Evolutionary conservation across 306 rosid genomes (phyloP).

Genomic region (Rosa rugosa): DNA sequence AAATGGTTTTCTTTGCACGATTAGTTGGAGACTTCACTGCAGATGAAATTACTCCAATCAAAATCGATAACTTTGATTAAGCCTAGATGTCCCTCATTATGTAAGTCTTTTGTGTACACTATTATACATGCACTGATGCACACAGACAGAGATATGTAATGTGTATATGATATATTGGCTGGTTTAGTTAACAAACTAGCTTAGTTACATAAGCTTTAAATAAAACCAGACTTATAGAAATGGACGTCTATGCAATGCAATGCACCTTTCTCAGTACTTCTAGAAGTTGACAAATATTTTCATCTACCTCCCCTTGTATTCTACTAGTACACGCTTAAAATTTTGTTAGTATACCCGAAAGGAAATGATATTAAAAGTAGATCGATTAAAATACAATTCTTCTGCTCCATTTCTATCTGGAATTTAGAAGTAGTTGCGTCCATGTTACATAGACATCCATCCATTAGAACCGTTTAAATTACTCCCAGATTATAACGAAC

Average conservation of each 20-base stretch:
- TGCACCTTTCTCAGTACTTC: not conserved
- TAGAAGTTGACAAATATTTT: slow-evolving; percentile 1
- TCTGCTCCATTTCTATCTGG: not conserved
- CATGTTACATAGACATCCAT: slow-evolving; percentile 6
- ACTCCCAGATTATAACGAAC: not conserved
- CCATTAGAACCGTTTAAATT: not conserved
- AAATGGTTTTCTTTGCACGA: slow-evolving; percentile 97
- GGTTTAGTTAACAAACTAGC: not conserved
- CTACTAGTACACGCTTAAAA: not conserved
- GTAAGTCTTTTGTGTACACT: not conserved
- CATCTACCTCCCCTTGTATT: slow-evolving; percentile 1
- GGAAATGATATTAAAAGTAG: not conserved
- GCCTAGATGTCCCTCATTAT: slow-evolving; percentile 23
- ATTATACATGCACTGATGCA: not conserved
- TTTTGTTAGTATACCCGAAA: not conserved
- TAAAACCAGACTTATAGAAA: not conserved
- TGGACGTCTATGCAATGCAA: not conserved
- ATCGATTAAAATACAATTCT: not conserved
- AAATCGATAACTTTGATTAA: slow-evolving; percentile 65
- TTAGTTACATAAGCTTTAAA: not conserved
- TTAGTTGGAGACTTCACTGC: slow-evolving; percentile 76
- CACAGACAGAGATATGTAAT: not conserved
- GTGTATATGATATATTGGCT: not conserved
- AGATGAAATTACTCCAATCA: slow-evolving; percentile 73
- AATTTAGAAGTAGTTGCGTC: not conserved